Evolutionary conservation across 2,329 filamentous ascomycete genomes (phyloP).

Genomic region (Claviceps humidiphila): DNA sequence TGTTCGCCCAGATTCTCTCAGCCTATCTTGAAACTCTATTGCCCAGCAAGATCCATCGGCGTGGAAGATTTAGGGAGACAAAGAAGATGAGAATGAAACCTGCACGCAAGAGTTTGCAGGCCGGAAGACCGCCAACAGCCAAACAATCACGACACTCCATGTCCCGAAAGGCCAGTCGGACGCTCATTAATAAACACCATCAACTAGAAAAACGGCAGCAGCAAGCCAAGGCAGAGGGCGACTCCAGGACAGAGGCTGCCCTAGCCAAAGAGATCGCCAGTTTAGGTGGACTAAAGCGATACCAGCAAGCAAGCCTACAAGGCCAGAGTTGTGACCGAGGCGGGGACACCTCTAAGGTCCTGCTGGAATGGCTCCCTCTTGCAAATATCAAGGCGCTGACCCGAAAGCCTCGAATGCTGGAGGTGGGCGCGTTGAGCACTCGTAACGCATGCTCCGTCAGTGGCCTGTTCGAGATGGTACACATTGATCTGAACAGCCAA

Average conservation of each 20-base stretch:
- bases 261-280: conserved; percentile 41
- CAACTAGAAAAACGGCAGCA: conserved; percentile 48
- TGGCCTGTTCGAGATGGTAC: conserved; percentile 55
- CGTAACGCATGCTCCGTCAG: conserved; percentile 72
- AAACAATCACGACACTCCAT: conserved; percentile 40
- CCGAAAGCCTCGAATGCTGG: conserved; percentile 52
- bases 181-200: conserved; percentile 53
- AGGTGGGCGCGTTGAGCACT: conserved; percentile 78
- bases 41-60: not conserved
- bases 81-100: conserved; percentile 24
- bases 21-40: not conserved
- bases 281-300: conserved; percentile 47
- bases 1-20: not conserved
- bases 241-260: conserved; percentile 30
- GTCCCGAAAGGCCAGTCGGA: conserved; percentile 50
- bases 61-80: not conserved
- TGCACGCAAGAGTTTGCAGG: conserved; percentile 28
- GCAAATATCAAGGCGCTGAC: conserved; percentile 13
- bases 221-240: conserved; percentile 40
- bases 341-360: conserved; percentile 50
- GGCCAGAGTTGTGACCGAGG: conserved; percentile 53
- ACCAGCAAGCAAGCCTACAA: conserved; percentile 56
- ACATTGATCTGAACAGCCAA: conserved; percentile 87
- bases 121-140: conserved; percentile 43
- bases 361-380: conserved; percentile 47